phyloP scores from a whole-genome alignment of 345 rosid genomes.

The Aurinia saxatilis region DNA sequence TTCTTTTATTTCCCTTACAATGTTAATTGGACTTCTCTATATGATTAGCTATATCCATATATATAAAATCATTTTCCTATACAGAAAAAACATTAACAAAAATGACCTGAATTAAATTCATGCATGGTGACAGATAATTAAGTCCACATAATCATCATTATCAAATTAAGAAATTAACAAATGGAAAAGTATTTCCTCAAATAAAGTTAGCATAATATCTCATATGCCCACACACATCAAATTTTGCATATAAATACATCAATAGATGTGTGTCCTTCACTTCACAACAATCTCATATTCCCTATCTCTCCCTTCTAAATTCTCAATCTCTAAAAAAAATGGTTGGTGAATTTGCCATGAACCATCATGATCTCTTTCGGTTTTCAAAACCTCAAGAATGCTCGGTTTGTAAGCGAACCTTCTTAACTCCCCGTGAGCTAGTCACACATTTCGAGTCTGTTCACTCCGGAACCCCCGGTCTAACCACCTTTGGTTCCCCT shows the following conservation, averaged over 20 bases:
- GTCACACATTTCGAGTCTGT: not conserved
- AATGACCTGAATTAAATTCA: slow-evolving; percentile 2
- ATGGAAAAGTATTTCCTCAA: slow-evolving; percentile 1
- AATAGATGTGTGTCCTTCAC: not conserved
- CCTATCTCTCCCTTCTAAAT: not conserved
- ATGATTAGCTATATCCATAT: not conserved
- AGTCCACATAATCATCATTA: slow-evolving; percentile 3
- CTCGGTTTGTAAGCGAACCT: not conserved
- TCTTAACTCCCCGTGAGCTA: not conserved
- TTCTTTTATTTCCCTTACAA: not conserved
- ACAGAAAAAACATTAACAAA: not conserved
- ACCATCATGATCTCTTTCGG: not conserved
- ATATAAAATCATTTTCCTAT: not conserved
- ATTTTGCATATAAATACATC: slow-evolving; percentile 11
- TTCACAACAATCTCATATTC: not conserved
- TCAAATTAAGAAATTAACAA: not conserved
- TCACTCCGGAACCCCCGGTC: not conserved
- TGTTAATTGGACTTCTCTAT: slow-evolving; percentile 14
- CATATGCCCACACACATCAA: not conserved
- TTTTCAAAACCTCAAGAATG: slow-evolving; percentile 4
- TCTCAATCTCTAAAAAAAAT: not conserved
- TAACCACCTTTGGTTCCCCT: slow-evolving; percentile 3
- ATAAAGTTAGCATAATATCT: not conserved
- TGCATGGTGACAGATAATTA: not conserved
- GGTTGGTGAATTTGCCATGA: slow-evolving; percentile 11